Base-by-base conservation (phyloP, 2,329 filamentous ascomycete species). In the Mycocentrospora acerina region DNA sequence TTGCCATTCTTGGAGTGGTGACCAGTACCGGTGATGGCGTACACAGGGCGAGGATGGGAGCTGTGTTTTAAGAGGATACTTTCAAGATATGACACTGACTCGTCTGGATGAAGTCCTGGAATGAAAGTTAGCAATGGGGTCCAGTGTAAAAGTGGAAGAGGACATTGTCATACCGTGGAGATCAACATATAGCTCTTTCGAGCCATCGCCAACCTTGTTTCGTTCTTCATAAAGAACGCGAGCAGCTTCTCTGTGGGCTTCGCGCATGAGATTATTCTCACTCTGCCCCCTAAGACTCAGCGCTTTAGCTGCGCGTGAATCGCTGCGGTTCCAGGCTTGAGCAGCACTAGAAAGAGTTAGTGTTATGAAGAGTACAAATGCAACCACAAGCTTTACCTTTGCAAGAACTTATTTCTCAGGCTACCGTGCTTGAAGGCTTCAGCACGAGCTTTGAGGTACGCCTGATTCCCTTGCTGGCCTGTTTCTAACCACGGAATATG, bases 1-100 rank as follows among this genome's bases (percentile, higher is more conserved):
- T 97, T 97, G 58, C 93, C 91, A 62, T 96, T 96, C 75, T 97
- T 97, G 66, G 88, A 95, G 70, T 98, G 93, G 61, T 97, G 90
- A 3, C 91, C 93, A 1, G 91, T 97, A 29, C 93, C 93, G 1
- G 90, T 96, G 64, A 98, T 97, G 52, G 90, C 90, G 64, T 97
- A 98, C 28, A 98, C 80, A 3, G 91, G 87, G 15, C 83, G 79
- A 4, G 74, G 70, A 24, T 77, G 78, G 53, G 86, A 82, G 51
- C 81, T 79, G 60, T 96, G 93, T 60, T 94, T 88, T 46, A 90
- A 75, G 15, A 98, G 81, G 26, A 94, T 86, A 48, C 85, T 85
- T 67, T 93, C 89, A 4, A 98, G 79, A 58, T 97, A 97, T 51
- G 93, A 88, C 27, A 97, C 89, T 4, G 91, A 93, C 73, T 98